phyloP scores from a whole-genome alignment of 768 basidiomycete species.

The Tulasnella sp. region DNA sequence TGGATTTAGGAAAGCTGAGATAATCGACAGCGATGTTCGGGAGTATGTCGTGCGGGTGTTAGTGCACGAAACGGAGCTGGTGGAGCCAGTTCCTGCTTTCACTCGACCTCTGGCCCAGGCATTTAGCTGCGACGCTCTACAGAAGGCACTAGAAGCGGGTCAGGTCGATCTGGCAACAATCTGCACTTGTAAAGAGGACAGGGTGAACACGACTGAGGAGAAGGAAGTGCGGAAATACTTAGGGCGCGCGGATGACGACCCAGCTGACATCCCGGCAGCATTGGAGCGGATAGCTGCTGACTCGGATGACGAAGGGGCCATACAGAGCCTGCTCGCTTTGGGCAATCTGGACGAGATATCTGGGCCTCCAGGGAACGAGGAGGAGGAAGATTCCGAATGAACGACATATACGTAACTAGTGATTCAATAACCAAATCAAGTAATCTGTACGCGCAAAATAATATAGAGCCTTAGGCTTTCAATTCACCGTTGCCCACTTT shows the following conservation, averaged over 20 bases:
- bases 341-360: background rate
- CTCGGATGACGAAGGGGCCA: background rate
- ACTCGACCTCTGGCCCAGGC: conserved; percentile 60
- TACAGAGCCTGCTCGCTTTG: conserved; percentile 3
- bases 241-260: background rate
- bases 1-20: conserved; percentile 44
- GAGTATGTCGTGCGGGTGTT: conserved; percentile 54
- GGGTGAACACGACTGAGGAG: background rate
- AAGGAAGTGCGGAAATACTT: conserved; percentile 2
- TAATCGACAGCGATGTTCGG: conserved; percentile 33
- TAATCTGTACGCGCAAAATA: background rate
- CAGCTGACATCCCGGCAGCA: background rate
- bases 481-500: background rate
- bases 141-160: conserved; percentile 48
- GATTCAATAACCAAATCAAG: background rate
- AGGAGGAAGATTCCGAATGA: background rate
- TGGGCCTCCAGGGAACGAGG: background rate
- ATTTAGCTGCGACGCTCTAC: conserved; percentile 60
- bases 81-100: conserved; percentile 56
- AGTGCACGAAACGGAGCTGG: conserved; percentile 55
- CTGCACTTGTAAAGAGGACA: conserved; percentile 41
- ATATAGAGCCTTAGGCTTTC: background rate
- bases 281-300: background rate
- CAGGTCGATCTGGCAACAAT: conserved; percentile 45
- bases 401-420: background rate